A percentile compares a stretch with the other conserved stretches of the same genome.
phyloP scores from a whole-genome alignment of 2,329 filamentous ascomycete species.

The Onygena corvina region DNA sequence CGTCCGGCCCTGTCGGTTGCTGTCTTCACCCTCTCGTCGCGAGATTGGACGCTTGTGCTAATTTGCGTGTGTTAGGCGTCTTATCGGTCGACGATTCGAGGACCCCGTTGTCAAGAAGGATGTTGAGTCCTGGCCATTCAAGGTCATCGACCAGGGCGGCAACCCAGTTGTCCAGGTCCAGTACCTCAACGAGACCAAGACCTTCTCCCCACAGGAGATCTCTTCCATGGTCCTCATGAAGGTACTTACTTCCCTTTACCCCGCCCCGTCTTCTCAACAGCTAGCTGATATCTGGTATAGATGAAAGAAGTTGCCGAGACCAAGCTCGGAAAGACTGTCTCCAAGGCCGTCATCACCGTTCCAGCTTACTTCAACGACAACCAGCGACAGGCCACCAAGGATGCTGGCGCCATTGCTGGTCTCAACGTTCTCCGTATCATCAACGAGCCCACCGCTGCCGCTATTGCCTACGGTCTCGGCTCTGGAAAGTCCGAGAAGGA shows the following conservation, averaged over 20 bases:
- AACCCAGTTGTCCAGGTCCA: constrained; percentile 89
- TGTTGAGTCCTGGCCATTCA: constrained; percentile 98
- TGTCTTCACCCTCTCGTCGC: not conserved
- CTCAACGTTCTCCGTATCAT: constrained; percentile 99
- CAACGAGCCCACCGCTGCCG: constrained; percentile 97
- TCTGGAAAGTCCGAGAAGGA: constrained; percentile 93
- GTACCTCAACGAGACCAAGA: constrained; percentile 90
- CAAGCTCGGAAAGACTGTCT: constrained; percentile 97
- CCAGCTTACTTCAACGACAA: constrained; percentile 99
- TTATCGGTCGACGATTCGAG: constrained; percentile 91
- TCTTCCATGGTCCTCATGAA: constrained; percentile 98
- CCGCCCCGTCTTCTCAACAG: not conserved
- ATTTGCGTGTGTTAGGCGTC: constrained; percentile 51
- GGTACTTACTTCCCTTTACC: constrained; percentile 45
- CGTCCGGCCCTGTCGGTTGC: not conserved
- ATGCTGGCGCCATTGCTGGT: constrained; percentile 92
- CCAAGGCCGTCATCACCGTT: constrained; percentile 98
- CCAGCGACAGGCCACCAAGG: constrained; percentile 98
- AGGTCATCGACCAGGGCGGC: constrained; percentile 79
- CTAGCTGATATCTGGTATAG: constrained; percentile 36
- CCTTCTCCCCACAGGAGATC: constrained; percentile 95
- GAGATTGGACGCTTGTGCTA: constrained; percentile 5
- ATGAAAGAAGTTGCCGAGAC: constrained; percentile 99
- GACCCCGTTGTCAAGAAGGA: constrained; percentile 98
- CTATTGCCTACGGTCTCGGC: constrained; percentile 95